Evolutionary conservation across 2,329 filamentous ascomycete genomes (phyloP).

Genomic region (Colletotrichum tanaceti): DNA sequence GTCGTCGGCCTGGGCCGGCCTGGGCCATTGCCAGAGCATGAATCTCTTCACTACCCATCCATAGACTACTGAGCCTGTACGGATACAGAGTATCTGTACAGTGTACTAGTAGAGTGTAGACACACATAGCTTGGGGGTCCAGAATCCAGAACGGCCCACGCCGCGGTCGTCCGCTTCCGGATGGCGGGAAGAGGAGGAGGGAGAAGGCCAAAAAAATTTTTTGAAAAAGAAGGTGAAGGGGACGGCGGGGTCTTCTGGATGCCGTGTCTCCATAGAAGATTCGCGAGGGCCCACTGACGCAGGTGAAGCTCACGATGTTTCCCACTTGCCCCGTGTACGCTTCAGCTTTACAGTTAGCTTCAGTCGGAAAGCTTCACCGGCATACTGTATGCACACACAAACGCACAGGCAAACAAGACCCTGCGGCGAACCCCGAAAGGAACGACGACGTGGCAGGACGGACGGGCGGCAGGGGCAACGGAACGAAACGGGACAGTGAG

Average conservation of each 20-base stretch:
- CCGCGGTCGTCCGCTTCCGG: background rate
- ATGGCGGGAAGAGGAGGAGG: background rate
- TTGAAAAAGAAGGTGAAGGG: slow-evolving; percentile 5
- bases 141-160: background rate
- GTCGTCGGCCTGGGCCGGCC: slow-evolving; percentile 17
- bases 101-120: too few relatives aligned
- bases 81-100: too few relatives aligned
- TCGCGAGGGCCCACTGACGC: slow-evolving; percentile 23
- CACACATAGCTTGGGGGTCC: background rate
- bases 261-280: slow-evolving; percentile 26
- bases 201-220: slow-evolving; percentile 5
- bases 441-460: slow-evolving; percentile 33
- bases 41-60: background rate
- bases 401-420: background rate
- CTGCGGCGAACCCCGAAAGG: slow-evolving; percentile 30
- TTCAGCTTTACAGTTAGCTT: too few relatives aligned
- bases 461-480: slow-evolving; percentile 4
- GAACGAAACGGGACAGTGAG: slow-evolving; percentile 5
- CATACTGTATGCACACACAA: too few relatives aligned
- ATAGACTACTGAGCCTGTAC: too few relatives aligned
- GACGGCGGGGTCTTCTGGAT: slow-evolving; percentile 4
- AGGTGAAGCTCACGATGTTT: slow-evolving; percentile 29
- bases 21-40: background rate
- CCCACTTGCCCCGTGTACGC: background rate
- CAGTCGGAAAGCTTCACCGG: slow-evolving; percentile 4